A percentile compares a stretch with the other conserved stretches of the same genome.
phyloP scores from a whole-genome alignment of 75 land plant genomes.

The Cunninghamia lanceolata region DNA sequence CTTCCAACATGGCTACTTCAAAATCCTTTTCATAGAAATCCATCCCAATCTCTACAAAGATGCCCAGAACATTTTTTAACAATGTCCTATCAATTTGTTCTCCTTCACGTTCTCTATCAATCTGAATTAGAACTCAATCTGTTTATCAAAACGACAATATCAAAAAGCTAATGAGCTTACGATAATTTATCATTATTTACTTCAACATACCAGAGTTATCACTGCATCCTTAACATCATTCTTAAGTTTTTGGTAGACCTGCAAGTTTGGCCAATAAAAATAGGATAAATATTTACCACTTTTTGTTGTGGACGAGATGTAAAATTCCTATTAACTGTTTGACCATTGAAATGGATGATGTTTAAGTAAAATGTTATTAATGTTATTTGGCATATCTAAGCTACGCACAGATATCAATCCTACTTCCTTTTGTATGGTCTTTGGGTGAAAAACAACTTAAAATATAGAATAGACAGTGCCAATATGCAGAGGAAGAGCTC shows the following conservation, averaged over 20 bases:
- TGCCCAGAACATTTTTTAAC: too few species aligned
- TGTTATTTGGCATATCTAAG: background rate
- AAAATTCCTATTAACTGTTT: too few species aligned
- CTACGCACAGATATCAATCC: background rate
- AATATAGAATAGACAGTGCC: background rate
- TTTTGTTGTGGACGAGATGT: too few species aligned
- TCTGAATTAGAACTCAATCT: constrained; percentile 26
- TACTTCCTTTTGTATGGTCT: background rate
- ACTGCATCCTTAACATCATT: constrained; percentile 89
- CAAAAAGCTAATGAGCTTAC: background rate
- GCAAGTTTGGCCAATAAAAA: constrained; percentile 2
- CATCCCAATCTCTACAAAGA: too few species aligned
- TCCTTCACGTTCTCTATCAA: constrained; percentile 94
- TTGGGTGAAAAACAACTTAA: background rate
- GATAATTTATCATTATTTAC: background rate
- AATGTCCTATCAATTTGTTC: too few species aligned
- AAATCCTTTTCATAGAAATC: too few species aligned
- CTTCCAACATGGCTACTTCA: too few species aligned
- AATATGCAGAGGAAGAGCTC: background rate
- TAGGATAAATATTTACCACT: too few species aligned
- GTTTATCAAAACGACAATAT: background rate
- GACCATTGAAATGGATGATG: too few species aligned
- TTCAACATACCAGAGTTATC: constrained; percentile 66
- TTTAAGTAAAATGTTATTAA: too few species aligned
- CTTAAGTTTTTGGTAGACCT: constrained; percentile 86